These are phyloP conservation scores for Russula abietina DNA, from an alignment of 768 basidiomycete genomes.

Conservation along the genomic window DNA sequence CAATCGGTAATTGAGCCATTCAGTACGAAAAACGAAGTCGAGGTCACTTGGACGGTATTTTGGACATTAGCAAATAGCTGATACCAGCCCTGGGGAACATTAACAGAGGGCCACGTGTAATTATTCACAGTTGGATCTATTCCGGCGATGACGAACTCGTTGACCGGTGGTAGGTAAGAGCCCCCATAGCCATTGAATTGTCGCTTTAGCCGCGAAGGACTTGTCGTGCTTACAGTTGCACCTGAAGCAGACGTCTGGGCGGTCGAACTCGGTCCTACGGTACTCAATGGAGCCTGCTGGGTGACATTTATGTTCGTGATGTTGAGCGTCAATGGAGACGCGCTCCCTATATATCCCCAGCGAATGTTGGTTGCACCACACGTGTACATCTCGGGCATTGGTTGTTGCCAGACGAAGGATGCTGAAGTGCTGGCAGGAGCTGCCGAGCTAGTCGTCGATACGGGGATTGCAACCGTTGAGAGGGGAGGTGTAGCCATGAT, in stretches of 20 bases:
- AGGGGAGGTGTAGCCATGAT: not conserved
- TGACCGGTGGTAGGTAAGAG: conserved; percentile 23
- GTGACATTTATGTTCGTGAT: conserved; percentile 37
- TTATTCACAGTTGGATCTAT: conserved; percentile 28
- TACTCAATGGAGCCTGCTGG: conserved; percentile 24
- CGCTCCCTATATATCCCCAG: conserved; percentile 27
- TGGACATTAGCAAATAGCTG: conserved; percentile 27
- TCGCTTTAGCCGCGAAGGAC: not conserved
- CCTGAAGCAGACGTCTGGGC: not conserved
- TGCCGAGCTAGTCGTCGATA: not conserved
- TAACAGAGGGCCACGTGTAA: conserved; percentile 44
- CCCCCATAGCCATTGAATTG: conserved; percentile 13
- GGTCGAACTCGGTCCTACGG: conserved; percentile 18
- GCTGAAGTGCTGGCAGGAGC: not conserved
- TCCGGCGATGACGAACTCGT: conserved; percentile 28
- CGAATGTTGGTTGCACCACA: conserved; percentile 33
- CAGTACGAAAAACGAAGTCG: conserved; percentile 34
- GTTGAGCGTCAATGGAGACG: conserved; percentile 31
- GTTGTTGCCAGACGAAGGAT: not conserved
- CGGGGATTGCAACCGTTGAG: not conserved
- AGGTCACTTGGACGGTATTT: conserved; percentile 21
- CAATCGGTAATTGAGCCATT: conserved; percentile 37
- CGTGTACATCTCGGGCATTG: conserved; percentile 31
- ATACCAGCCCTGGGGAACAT: conserved; percentile 48
- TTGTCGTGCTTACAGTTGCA: not conserved